phyloP scores from a whole-genome alignment of 2,329 filamentous ascomycete species.

The Pseudopithomyces maydicus region DNA sequence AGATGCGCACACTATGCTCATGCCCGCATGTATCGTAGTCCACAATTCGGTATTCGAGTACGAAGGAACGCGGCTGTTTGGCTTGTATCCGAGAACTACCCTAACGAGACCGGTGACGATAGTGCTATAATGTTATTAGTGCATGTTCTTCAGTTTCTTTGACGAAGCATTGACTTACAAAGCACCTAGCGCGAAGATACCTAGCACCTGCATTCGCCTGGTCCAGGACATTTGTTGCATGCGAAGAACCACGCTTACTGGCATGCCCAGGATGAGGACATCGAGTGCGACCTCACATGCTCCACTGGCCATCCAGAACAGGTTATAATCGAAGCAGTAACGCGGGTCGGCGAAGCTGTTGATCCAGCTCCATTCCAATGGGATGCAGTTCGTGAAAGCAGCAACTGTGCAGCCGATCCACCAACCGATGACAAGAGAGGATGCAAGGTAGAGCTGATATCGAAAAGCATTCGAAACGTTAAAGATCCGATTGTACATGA shows the following conservation, averaged over 20 bases:
- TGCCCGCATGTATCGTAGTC: conserved; percentile 8
- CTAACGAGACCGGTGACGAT: conserved; percentile 7
- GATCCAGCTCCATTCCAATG: conserved; percentile 9
- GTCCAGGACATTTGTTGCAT: conserved; percentile 5
- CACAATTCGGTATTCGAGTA: conserved; percentile 9
- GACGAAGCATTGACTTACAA: background rate
- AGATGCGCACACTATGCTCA: conserved; percentile 9
- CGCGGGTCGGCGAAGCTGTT: conserved; percentile 6
- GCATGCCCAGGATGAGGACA: conserved; percentile 8
- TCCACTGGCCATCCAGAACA: conserved; percentile 12
- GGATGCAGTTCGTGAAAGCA: conserved; percentile 8
- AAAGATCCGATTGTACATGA: conserved; percentile 13
- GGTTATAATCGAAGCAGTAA: conserved; percentile 8
- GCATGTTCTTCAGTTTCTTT: background rate
- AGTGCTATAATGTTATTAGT: background rate
- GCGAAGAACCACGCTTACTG: conserved; percentile 9
- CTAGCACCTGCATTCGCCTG: conserved; percentile 1
- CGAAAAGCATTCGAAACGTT: conserved; percentile 6
- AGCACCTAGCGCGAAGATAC: conserved; percentile 9
- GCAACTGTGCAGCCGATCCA: conserved; percentile 12
- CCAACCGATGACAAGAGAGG: conserved; percentile 2
- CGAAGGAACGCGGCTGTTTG: background rate
- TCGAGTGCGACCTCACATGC: conserved; percentile 7
- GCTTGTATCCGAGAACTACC: conserved; percentile 3
- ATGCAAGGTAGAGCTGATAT: conserved; percentile 1